These are phyloP conservation scores for Vicia faba DNA, from an alignment of 306 rosid genomes.

Conservation along the genomic window DNA sequence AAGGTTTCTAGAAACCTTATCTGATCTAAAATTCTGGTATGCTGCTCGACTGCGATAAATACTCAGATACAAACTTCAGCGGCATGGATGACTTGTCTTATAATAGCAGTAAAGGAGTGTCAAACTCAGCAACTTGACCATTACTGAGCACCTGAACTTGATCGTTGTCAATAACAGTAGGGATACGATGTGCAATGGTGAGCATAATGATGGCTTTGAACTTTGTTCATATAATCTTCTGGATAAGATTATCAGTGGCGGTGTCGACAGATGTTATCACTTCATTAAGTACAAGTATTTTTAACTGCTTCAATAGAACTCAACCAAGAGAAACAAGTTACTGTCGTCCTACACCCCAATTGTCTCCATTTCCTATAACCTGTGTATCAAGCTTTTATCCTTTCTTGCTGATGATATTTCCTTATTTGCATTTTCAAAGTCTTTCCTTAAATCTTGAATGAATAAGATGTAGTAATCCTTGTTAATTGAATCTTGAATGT, in stretches of 20 bases:
- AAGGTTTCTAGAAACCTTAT: too few relatives aligned
- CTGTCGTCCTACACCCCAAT: conserved; percentile 98
- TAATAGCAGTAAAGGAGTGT: conserved; percentile 70
- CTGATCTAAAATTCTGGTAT: too few relatives aligned
- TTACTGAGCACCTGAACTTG: conserved; percentile 88
- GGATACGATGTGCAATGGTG: conserved; percentile 98
- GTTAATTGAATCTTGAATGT: too few relatives aligned
- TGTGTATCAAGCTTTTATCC: conserved; percentile 81
- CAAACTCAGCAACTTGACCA: conserved; percentile 90
- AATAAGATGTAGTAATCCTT: too few relatives aligned
- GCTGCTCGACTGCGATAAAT: conserved; percentile 82
- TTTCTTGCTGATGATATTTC: conserved; percentile 71
- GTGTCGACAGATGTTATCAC: conserved; percentile 97
- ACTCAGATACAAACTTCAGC: conserved; percentile 84
- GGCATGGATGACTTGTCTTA: conserved; percentile 95
- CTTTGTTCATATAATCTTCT: conserved; percentile 85
- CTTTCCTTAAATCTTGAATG: too few relatives aligned
- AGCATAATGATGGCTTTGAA: conserved; percentile 85
- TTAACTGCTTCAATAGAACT: too few relatives aligned
- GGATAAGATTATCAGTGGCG: conserved; percentile 91
- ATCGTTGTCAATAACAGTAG: conserved; percentile 95
- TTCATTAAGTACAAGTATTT: too few relatives aligned
- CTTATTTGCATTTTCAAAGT: too few relatives aligned
- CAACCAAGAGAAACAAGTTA: too few relatives aligned
- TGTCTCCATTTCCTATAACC: conserved; percentile 99